Conservation (phyloP, 1,284 basidiomycete genomes). For the Ganoderma lingzhi region DNA sequence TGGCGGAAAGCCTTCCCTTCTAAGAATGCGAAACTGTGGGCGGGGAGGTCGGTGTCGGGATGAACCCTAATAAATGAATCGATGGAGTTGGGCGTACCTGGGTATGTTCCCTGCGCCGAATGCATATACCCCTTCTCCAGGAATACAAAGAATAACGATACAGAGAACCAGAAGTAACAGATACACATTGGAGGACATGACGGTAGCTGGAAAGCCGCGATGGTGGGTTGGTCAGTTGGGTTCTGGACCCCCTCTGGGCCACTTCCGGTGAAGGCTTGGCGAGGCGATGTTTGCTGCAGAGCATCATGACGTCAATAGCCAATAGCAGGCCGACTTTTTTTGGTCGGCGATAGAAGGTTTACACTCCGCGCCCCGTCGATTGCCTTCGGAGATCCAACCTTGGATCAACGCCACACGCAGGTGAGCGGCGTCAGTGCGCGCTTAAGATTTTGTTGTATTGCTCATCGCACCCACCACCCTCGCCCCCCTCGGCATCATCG, state of each 20-base stretch:
- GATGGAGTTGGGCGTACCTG: conserved; percentile 52
- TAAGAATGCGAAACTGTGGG: conserved; percentile 69
- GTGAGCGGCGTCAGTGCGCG: conserved; percentile 33
- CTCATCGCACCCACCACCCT: conserved; percentile 29
- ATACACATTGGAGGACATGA: conserved; percentile 38
- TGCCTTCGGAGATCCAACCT: conserved; percentile 23
- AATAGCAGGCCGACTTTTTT: conserved; percentile 11
- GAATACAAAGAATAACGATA: conserved; percentile 65
- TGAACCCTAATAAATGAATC: conserved; percentile 9
- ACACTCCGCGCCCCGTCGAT: background rate
- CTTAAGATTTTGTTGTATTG: conserved; percentile 35
- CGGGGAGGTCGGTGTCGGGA: background rate
- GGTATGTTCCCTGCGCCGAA: conserved; percentile 84
- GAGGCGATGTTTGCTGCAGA: background rate
- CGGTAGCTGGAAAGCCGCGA: too few species aligned
- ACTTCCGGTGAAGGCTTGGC: background rate
- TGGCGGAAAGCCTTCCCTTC: conserved; percentile 86
- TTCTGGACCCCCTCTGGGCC: background rate
- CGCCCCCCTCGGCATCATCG: conserved; percentile 31
- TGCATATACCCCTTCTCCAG: conserved; percentile 66
- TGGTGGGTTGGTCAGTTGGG: conserved; percentile 12
- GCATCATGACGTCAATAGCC: conserved; percentile 31
- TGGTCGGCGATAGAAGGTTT: conserved; percentile 8
- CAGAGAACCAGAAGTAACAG: conserved; percentile 58
- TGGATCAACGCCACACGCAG: conserved; percentile 12